These are phyloP conservation scores for Trichoderma aggressivum DNA, from an alignment of 2,329 filamentous ascomycete species.

Conservation along the genomic window DNA sequence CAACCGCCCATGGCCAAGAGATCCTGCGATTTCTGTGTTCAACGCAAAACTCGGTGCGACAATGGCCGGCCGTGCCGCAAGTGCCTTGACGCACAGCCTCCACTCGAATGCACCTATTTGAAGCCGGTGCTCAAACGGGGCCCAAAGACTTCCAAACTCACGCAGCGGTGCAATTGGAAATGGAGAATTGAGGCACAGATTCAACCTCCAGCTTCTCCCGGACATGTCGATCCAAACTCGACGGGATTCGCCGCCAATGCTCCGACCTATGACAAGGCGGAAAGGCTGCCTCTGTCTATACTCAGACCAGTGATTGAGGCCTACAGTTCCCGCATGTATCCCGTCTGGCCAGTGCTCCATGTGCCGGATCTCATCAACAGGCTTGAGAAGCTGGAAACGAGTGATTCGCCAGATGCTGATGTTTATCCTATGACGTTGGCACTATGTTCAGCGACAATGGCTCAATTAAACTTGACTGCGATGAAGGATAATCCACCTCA, in stretches of 20 bases:
- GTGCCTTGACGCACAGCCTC: slow-evolving; percentile 15
- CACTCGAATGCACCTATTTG: slow-evolving; percentile 20
- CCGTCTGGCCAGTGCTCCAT: slow-evolving; percentile 13
- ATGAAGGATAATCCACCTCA: not conserved
- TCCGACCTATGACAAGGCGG: not conserved
- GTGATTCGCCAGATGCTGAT: not conserved
- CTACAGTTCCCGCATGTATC: slow-evolving; percentile 15
- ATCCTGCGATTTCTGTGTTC: slow-evolving; percentile 18
- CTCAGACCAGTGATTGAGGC: slow-evolving; percentile 5
- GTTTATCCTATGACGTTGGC: slow-evolving; percentile 11
- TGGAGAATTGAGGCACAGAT: not conserved
- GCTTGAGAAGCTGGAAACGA: not conserved
- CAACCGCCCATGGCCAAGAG: slow-evolving; percentile 12
- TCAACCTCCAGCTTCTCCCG: not conserved
- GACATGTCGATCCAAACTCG: not conserved
- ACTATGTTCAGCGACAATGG: slow-evolving; percentile 15
- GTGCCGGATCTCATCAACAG: not conserved
- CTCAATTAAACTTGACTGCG: slow-evolving; percentile 2
- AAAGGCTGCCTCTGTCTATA: not conserved
- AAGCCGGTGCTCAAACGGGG: slow-evolving; percentile 21
- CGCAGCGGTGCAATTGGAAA: slow-evolving; percentile 12
- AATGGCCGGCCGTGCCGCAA: slow-evolving; percentile 17
- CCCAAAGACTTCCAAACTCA: slow-evolving; percentile 19
- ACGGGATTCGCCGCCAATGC: not conserved
- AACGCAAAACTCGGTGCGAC: slow-evolving; percentile 19